These are phyloP conservation scores for Dictyostelium capitatum DNA, from an alignment of 78 protist genomes.

Conservation along the genomic window DNA sequence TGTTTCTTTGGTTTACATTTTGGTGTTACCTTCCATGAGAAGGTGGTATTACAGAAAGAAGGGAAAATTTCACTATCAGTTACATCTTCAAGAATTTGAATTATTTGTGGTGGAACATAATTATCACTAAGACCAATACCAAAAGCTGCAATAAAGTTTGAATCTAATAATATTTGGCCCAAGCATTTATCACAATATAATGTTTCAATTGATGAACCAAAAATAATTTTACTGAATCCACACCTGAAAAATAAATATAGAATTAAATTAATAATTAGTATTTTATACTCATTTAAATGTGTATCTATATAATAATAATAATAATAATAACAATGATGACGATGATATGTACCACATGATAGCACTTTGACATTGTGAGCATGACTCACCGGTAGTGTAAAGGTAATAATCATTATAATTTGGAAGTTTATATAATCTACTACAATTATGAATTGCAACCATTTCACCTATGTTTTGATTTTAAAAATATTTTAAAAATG, in stretches of 20 bases:
- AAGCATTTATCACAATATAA: slow-evolving; percentile 46
- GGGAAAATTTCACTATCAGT: slow-evolving; percentile 29
- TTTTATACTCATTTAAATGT: too few relatives aligned
- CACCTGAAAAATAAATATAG: not conserved
- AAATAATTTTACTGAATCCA: not conserved
- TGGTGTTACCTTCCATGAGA: not conserved
- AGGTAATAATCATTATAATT: not conserved
- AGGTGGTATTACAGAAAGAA: not conserved
- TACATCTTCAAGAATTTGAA: slow-evolving; percentile 22
- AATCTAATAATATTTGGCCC: slow-evolving; percentile 18
- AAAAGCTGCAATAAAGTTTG: slow-evolving; percentile 13
- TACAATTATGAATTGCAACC: slow-evolving; percentile 13
- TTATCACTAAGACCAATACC: slow-evolving; percentile 8
- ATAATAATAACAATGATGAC: too few relatives aligned
- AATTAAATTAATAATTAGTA: too few relatives aligned
- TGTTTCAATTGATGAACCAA: slow-evolving; percentile 20
- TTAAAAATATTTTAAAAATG: too few relatives aligned
- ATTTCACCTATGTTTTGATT: slow-evolving; percentile 18
- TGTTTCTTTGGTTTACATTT: not conserved
- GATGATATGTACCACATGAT: not conserved
- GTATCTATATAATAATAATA: too few relatives aligned
- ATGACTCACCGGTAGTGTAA: slow-evolving; percentile 60
- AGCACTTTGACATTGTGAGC: slow-evolving; percentile 44
- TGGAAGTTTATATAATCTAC: not conserved
- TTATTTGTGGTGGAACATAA: not conserved